Evolutionary conservation across 352 stramenopile genomes (phyloP).

Genomic region (Phytopythium cucurbitacearum): DNA sequence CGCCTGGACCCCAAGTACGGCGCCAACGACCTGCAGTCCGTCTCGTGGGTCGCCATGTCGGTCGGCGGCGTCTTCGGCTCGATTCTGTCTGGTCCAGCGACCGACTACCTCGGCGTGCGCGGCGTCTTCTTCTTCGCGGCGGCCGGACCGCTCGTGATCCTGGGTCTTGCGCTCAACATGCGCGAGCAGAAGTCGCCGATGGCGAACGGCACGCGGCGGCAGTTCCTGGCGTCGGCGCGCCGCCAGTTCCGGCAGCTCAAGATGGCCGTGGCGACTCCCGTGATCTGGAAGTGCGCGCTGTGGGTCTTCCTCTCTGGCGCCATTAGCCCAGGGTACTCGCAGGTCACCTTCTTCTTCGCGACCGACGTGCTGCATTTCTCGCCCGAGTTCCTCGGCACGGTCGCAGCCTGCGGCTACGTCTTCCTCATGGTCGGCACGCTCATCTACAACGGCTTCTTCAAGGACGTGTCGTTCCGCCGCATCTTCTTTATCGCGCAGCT

Average conservation of each 20-base stretch:
- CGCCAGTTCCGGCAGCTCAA: constrained; percentile 62
- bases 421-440: constrained; percentile 79
- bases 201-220: constrained; percentile 10
- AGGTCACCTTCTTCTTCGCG: constrained; percentile 95
- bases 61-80: constrained; percentile 91
- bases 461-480: constrained; percentile 89
- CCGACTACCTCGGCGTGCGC: constrained; percentile 87
- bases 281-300: constrained; percentile 95
- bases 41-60: constrained; percentile 93
- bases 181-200: constrained; percentile 56
- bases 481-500: constrained; percentile 90
- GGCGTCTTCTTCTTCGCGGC: constrained; percentile 93
- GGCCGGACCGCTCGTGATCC: constrained; percentile 86
- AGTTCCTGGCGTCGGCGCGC: constrained; percentile 51
- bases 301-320: constrained; percentile 95
- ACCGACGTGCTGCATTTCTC: constrained; percentile 94
- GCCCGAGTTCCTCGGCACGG: constrained; percentile 93
- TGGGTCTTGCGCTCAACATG: constrained; percentile 87
- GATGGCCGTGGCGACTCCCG: constrained; percentile 75
- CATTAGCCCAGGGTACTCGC: constrained; percentile 90
- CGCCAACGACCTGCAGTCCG: constrained; percentile 91
- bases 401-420: constrained; percentile 72
- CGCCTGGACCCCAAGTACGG: constrained; percentile 78
- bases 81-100: constrained; percentile 89
- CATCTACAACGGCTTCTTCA: constrained; percentile 86